Evolutionary conservation across 75 land plant genomes (phyloP).

Genomic region (Cryptomeria japonica): DNA sequence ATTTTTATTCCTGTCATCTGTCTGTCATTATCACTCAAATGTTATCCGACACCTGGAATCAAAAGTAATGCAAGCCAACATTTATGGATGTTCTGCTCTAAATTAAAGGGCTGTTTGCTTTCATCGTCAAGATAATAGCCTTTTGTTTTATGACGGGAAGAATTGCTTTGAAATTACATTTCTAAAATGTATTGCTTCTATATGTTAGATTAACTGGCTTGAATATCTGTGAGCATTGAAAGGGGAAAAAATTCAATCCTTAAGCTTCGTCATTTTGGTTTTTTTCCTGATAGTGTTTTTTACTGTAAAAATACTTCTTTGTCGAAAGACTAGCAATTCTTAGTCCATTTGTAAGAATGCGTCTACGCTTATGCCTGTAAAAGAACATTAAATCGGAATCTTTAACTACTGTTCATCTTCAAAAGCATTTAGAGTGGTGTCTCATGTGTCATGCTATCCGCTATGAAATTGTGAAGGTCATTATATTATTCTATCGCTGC

Average conservation of each 20-base stretch:
- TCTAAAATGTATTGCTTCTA: neutral
- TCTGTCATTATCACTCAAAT: neutral
- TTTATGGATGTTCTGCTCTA: neutral
- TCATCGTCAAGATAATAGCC: neutral
- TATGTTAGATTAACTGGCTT: neutral
- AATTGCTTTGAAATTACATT: neutral
- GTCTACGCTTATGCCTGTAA: neutral
- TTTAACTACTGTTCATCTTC: neutral
- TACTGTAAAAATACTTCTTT: too few species aligned
- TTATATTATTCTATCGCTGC: neutral
- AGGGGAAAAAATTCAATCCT: too few species aligned
- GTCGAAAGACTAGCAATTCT: neutral
- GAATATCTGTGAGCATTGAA: too few species aligned
- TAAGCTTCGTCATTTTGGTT: too few species aligned
- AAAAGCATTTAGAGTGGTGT: neutral
- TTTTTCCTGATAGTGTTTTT: too few species aligned
- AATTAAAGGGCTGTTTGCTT: neutral
- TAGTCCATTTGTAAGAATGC: neutral
- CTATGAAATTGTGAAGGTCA: neutral
- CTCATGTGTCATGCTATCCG: neutral
- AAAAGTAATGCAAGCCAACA: neutral
- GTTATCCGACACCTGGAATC: neutral
- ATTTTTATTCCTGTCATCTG: too few species aligned
- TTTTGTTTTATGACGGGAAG: neutral
- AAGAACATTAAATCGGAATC: neutral